Base-by-base conservation (phyloP, 257 asterid species). In the Lycium ferocissimum region DNA sequence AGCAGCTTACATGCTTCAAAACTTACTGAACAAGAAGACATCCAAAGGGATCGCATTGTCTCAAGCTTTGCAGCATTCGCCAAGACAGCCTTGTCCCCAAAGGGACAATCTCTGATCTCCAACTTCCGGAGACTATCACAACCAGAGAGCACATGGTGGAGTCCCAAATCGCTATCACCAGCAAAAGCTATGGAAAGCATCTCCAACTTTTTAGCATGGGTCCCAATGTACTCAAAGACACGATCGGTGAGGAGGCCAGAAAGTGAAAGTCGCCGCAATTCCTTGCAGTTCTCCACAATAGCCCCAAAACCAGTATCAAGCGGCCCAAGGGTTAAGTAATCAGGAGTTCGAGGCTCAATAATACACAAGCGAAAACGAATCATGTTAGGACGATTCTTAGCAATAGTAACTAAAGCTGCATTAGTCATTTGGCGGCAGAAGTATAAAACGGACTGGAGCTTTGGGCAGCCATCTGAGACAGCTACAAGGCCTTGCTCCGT, bases 1-100 rank as follows among this genome's bases (percentile, higher is more conserved):
- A 97, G 93, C 91, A 94, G 84, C 91, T 92, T 95, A 85, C 98
- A 93, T 33, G 99, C 99, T 90, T 94, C 97, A 67, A 89, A 95
- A 89, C 97, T 97, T 10, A 97, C 95, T 57, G 91, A 90, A 91
- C 99, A 97, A 86, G 97, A 89, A 83, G 99, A 96, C 98, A 96
- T 96, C 99, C 99, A 96, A 96, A 96, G 99, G 99, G 99, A 96
- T 96, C 99, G 98, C 99, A 96, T 96, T 93, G 98, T 93, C 97
- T 96, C 97, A 86, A 96, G 97, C 94, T 95, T 96, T 71, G 95
- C 92, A 87, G 97, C 97, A 86, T 96, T 96, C 81, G 98, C 98
- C 91, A 96, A 85, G 58, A 96, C 94, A 87, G 99, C 98, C 91
- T 93, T 89, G 94, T 95, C 99, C 81, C 98, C 99, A 47, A 96